Conservation (phyloP, 2,329 filamentous ascomycete species). For the Dactylellina parvicollis region DNA sequence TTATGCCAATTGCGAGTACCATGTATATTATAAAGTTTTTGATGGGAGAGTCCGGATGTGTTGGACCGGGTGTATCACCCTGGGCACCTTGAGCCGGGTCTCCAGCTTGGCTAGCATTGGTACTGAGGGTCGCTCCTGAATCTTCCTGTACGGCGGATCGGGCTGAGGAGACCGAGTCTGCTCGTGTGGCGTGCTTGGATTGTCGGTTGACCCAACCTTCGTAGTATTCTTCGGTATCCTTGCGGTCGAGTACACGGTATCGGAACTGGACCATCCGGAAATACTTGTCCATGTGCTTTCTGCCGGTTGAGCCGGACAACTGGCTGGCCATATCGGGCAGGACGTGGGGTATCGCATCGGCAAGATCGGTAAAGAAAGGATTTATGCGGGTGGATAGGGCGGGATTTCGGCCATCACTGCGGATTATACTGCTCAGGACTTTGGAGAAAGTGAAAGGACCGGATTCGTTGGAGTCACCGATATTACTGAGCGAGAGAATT, state of each 20-base stretch:
- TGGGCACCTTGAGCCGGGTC: constrained; percentile 16
- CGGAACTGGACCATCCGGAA: constrained; percentile 53
- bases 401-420: constrained; percentile 50
- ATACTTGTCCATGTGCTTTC: constrained; percentile 54
- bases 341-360: constrained; percentile 52
- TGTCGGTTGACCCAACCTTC: constrained; percentile 49
- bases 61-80: constrained; percentile 25
- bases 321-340: constrained; percentile 54
- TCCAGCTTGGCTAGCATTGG: constrained; percentile 30
- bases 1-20: constrained; percentile 52
- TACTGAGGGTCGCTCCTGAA: constrained; percentile 8
- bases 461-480: constrained; percentile 53
- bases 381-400: constrained; percentile 43
- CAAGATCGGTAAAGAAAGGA: constrained; percentile 53
- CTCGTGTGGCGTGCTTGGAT: constrained; percentile 43
- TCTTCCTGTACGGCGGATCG: constrained; percentile 47
- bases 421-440: constrained; percentile 49
- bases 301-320: constrained; percentile 45
- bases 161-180: constrained; percentile 36
- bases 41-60: constrained; percentile 49
- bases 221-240: constrained; percentile 51
- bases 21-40: constrained; percentile 55
- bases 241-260: constrained; percentile 48
- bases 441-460: constrained; percentile 53
- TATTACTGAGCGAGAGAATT: constrained; percentile 53